Conservation (phyloP, 2,329 filamentous ascomycete species). For the Aplosporella prunicola region DNA sequence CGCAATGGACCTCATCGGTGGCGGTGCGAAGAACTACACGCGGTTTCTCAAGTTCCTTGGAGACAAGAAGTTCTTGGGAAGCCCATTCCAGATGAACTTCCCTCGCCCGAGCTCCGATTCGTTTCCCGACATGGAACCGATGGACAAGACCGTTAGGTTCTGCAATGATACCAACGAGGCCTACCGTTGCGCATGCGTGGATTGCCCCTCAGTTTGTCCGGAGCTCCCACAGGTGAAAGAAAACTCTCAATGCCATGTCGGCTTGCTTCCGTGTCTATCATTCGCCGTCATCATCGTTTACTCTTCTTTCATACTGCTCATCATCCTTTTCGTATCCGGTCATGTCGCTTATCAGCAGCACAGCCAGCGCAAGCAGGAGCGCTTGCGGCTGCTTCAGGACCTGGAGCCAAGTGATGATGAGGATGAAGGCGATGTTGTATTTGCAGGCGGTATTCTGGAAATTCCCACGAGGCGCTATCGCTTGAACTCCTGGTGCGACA, state of each 20-base stretch:
- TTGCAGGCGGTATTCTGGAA: conserved; percentile 67
- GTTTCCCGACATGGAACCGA: conserved; percentile 61
- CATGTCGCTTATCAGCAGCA: conserved; percentile 69
- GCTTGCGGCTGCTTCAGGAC: conserved; percentile 80
- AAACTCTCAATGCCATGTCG: conserved; percentile 67
- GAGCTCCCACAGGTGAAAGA: conserved; percentile 67
- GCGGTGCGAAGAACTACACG: conserved; percentile 82
- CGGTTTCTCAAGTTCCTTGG: conserved; percentile 86
- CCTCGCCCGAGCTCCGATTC: conserved; percentile 49
- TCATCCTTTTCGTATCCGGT: conserved; percentile 58
- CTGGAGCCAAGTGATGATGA: conserved; percentile 80
- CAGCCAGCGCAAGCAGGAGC: conserved; percentile 64
- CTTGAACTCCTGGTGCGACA: conserved; percentile 75
- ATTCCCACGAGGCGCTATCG: conserved; percentile 69
- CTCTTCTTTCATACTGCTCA: conserved; percentile 58
- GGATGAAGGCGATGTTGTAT: conserved; percentile 78
- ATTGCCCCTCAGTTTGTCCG: conserved; percentile 80
- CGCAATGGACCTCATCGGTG: conserved; percentile 93
- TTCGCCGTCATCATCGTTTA: conserved; percentile 89
- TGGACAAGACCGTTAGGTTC: conserved; percentile 64
- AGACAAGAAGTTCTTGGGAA: conserved; percentile 82
- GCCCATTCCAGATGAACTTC: conserved; percentile 97
- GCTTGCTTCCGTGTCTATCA: conserved; percentile 81
- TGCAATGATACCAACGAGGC: conserved; percentile 83
- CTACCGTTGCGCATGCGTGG: conserved; percentile 86